Conservation (phyloP, 2,329 filamentous ascomycete genomes). For the Beauveria rudraprayagi region DNA sequence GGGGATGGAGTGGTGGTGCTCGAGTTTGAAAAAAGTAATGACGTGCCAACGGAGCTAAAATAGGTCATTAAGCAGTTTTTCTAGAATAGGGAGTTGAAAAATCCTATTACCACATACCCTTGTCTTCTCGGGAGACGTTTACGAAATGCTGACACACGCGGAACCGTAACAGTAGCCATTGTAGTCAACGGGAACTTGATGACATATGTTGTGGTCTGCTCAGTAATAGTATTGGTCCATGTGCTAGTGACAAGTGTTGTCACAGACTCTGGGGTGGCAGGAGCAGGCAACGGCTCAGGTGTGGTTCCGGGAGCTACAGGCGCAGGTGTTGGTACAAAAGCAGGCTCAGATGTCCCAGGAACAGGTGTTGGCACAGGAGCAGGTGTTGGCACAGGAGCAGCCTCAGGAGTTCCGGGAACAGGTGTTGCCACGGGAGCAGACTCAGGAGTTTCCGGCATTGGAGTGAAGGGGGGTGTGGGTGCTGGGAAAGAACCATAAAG, state of each 20-base stretch:
- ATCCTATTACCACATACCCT: conserved; percentile 17
- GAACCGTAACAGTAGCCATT: conserved; percentile 25
- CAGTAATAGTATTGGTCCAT: conserved; percentile 31
- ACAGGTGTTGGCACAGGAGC: conserved; percentile 12
- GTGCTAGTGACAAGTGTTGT: conserved; percentile 27
- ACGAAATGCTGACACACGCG: conserved; percentile 10
- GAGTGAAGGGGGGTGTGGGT: conserved; percentile 25
- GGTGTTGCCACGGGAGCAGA: neutral
- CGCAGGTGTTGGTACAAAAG: no score
- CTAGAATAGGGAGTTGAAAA: neutral
- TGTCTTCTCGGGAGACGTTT: conserved; percentile 23
- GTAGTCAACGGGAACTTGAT: conserved; percentile 32
- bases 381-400: conserved; percentile 8
- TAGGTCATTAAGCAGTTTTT: conserved; percentile 8
- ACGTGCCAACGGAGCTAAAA: conserved; percentile 15
- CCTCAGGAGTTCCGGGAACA: conserved; percentile 14
- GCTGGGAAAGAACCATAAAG: conserved; percentile 17
- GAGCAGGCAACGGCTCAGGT: conserved; percentile 19
- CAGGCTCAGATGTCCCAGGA: neutral
- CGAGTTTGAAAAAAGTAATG: conserved; percentile 24
- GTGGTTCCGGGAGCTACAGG: conserved; percentile 11
- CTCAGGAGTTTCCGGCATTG: conserved; percentile 12
- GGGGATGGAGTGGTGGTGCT: conserved; percentile 16
- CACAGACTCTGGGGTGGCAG: conserved; percentile 19
- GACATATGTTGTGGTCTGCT: conserved; percentile 32